Evolutionary conservation across 1,284 basidiomycete genomes (phyloP).

Genomic region (Moesziomyces sp.): DNA sequence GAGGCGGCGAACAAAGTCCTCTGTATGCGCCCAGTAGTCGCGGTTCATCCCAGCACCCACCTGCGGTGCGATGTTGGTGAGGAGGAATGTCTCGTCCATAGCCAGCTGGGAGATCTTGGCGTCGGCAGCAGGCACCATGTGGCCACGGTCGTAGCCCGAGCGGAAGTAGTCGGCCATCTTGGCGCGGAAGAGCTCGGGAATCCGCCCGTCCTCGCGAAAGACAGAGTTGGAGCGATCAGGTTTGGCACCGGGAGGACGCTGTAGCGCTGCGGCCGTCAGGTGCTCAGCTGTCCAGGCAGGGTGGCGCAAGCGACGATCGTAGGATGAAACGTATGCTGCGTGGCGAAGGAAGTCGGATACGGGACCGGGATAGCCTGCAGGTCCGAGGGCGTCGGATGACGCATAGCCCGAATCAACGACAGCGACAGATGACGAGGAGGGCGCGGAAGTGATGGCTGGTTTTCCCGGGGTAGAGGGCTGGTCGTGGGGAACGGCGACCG

Average conservation of each 20-base stretch:
- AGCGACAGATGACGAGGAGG: slow-evolving; percentile 9
- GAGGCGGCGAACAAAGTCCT: slow-evolving; percentile 92
- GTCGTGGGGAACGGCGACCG: background rate
- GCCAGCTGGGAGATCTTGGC: slow-evolving; percentile 89
- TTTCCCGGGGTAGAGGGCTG: slow-evolving; percentile 4
- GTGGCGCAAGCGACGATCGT: slow-evolving; percentile 89
- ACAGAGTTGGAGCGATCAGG: slow-evolving; percentile 74
- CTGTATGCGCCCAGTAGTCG: slow-evolving; percentile 78
- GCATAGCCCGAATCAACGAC: slow-evolving; percentile 28
- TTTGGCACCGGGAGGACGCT: slow-evolving; percentile 35
- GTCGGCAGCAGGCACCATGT: slow-evolving; percentile 97
- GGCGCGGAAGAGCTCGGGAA: slow-evolving; percentile 85
- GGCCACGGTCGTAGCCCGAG: slow-evolving; percentile 92
- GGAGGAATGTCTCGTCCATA: slow-evolving; percentile 95
- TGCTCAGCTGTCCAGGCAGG: slow-evolving; percentile 96
- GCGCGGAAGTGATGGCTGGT: slow-evolving; percentile 5
- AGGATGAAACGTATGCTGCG: slow-evolving; percentile 85
- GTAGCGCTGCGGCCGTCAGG: slow-evolving; percentile 76
- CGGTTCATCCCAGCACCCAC: slow-evolving; percentile 97
- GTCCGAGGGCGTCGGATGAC: slow-evolving; percentile 32
- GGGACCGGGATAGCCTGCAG: slow-evolving; percentile 73
- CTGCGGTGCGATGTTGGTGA: slow-evolving; percentile 97
- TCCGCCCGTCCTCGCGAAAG: slow-evolving; percentile 84
- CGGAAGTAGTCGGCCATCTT: slow-evolving; percentile 81
- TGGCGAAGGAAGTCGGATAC: slow-evolving; percentile 82